Evolutionary conservation across 2,329 filamentous ascomycete species (phyloP), one percentile per base, ranked within the genome.

Genomic region (Salinomyces thailandicus): DNA sequence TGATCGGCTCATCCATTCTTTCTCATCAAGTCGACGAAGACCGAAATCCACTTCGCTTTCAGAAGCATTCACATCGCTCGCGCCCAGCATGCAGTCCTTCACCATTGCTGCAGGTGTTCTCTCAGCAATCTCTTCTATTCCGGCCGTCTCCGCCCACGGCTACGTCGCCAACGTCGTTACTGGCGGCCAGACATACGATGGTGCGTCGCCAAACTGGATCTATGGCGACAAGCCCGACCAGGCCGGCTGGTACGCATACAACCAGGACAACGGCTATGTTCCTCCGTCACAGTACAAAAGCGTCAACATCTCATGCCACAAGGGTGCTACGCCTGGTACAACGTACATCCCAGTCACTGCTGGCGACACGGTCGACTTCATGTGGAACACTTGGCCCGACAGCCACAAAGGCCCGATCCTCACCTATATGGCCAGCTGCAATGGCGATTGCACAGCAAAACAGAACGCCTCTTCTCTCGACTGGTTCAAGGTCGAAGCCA

Each of bases 341-440:
- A 61, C 66, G 39, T 63, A 67, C 43, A 73, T 71, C 13, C 61
- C 68, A n/a, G 69, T 80, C 24, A 62, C 66, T n/a, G 79, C 77
- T 11, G 79, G 79, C 43, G 63, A 64, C 44, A 64, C 63, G 6
- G 55, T 82, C 46, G 62, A 71, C 40, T 59, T 82, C 33, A 67
- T 73, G 49, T 82, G 78, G 79, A 72, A 67, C 39, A 62, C 63
- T 12, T 83, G 79, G 79, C 77, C 78, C n/a, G 63, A 70, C 7
- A 70, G 66, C 37, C 73, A 83, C 62, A 67, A 77, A 45, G 75
- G 75, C 2, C 76, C 77, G 6, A 69, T 81, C 48, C 67, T 81
- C 44, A 71, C 71, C 55, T 81, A 80, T 62, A 61, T 80, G 12
- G 77, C 77, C 37, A 67, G 66, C 48, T 77, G 73, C 59, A 33